Evolutionary conservation across 805 yeast genomes (phyloP), one percentile per base, ranked within the genome.

Genomic region (Wickerhamomyces sydowiorum): DNA sequence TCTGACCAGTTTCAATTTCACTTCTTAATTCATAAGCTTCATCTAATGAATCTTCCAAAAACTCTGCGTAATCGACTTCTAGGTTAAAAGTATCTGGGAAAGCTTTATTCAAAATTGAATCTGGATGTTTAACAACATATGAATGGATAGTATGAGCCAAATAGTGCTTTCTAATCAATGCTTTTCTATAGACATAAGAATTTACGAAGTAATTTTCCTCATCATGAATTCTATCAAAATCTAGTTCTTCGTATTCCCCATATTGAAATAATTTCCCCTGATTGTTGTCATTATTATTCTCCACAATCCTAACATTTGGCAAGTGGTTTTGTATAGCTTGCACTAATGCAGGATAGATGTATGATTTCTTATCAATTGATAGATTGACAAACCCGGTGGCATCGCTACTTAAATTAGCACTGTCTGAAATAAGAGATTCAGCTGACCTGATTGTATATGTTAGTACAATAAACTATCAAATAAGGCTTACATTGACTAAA

Each of bases 11-110:
- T 45, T 81, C 82, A 27, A 93, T 66, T 51, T 85, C 96, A 40
- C 82, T 83, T 44, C 96, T 67, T 38, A 93, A 69, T 56, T 91
- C 99, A 67, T 85, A 90, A 30, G 86, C 81, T 54, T 93, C 99
- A 60, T 91, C 98, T 36, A 93, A 68, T 0, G 96, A 75, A 58
- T 93, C 99, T 53, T 93, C 98, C 39, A 93, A 66, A 53, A 93
- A 93, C 60, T 93, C 99, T 1, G 98, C 97, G 62, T 87, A 93
- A 54, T 91, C 98, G 19, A 93, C 76, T 56, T 93, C 98, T 25
- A 93, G 67, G 42, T 82, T 81, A 62, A 70, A 88, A 3, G 90
- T 73, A 41, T 78, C 86, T 1, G 97, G 91, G 46, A 78, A 80
- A 2, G 93, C 78, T 1, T 48, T 53, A 2, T 59, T 65, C 42